Base-by-base conservation (phyloP, 179 eudicot species). In the Gypsophila paniculata region DNA sequence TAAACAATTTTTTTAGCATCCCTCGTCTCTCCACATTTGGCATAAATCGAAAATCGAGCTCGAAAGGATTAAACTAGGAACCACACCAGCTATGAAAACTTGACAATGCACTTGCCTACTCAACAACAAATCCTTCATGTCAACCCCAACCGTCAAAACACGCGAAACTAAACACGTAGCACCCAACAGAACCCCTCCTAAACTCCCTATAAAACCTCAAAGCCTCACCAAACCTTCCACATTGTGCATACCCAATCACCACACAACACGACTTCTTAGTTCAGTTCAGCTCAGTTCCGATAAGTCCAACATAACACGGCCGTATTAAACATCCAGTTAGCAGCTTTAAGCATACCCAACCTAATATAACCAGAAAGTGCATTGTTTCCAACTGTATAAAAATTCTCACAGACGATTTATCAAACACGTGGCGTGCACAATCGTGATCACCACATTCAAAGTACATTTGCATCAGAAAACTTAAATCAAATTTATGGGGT, bases 331-430 rank as follows among this genome's bases (percentile, higher is more conserved):
- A 71, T 79, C 83, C n/a, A n/a, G n/a, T 73, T 81, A 60, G 90
- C 94, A 11, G 83, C 83, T 21, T 70, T 72, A 11, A 87, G 10
- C 91, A 89, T 85, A 29, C 94, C 85, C 29, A 76, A 66, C 71
- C 84, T 87, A 29, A 83, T 83, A 77, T 90, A 90, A 83, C 96
- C 96, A 73, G 91, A 89, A 62, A 90, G 81, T 77, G 87, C 82
- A 82, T 77, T 86, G 44, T 90, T 90, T 89, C 96, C 92, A 89
- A 68, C 87, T 78, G 51, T 83, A 29, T 29, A 87, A 86, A 89
- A 77, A 78, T 86, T 77, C 87, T 86, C 26, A 58, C 68, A 25
- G 84, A 68, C 96, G 89, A 89, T 84, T 82, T 85, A 81, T 91
- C 91, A 65, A 91, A 91, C 91, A 89, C 72, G 67, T 78, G 77